A percentile compares a stretch with the other conserved stretches of the same genome.
phyloP scores from a whole-genome alignment of 495 filamentous ascomycete species.

The Neurospora sp. region DNA sequence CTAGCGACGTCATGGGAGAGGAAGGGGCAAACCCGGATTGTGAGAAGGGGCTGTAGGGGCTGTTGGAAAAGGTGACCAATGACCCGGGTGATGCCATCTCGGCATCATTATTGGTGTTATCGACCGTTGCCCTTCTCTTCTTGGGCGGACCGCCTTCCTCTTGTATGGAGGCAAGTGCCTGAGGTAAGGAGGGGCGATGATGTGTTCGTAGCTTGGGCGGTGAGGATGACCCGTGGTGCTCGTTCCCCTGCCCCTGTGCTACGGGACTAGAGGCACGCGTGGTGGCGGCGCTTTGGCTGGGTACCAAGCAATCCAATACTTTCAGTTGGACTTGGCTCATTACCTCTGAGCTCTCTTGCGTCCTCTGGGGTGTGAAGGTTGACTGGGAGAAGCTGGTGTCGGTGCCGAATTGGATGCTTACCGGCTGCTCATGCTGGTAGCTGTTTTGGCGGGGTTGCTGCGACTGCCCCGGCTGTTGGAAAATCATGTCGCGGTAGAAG shows the following conservation, averaged over 20 bases:
- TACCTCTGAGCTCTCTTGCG: slow-evolving; percentile 29
- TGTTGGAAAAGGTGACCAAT: neutral
- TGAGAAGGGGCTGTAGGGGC: neutral
- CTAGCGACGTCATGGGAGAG: neutral
- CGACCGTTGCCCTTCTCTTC: neutral
- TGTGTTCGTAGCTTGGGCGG: neutral
- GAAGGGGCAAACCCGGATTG: neutral
- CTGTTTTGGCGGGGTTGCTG: neutral
- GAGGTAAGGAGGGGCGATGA: neutral
- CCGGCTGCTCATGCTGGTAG: neutral
- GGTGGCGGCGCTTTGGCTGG: slow-evolving; percentile 41
- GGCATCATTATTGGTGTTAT: neutral
- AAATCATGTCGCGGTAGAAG: neutral
- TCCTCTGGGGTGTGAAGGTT: neutral
- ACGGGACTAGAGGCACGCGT: slow-evolving; percentile 51
- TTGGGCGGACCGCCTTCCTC: neutral
- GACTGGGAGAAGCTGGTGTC: slow-evolving; percentile 38
- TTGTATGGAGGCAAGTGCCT: neutral
- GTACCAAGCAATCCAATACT: slow-evolving; percentile 44
- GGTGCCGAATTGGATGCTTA: slow-evolving; percentile 47
- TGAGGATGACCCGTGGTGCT: slow-evolving; percentile 21
- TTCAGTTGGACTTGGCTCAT: slow-evolving; percentile 43
- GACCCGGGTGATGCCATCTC: neutral
- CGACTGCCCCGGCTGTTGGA: neutral
- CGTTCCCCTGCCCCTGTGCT: neutral